Percentiles rank a stretch among this genome's conserved stretches.
These are phyloP conservation scores for Hypoxylon rubiginosum DNA, from an alignment of 2,329 filamentous ascomycete species.

Conservation along the genomic window DNA sequence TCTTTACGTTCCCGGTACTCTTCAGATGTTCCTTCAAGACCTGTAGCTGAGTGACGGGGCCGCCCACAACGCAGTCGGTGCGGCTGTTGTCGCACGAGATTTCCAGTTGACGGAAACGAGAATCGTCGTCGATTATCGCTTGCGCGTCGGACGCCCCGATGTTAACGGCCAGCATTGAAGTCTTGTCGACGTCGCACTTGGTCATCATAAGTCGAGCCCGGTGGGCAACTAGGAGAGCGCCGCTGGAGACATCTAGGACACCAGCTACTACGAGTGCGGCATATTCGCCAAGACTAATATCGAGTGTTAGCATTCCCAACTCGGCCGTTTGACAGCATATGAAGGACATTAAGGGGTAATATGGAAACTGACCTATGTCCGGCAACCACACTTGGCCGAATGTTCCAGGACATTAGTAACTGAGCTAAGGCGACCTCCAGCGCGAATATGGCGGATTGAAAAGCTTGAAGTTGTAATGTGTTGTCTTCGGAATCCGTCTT, in stretches of 20 bases:
- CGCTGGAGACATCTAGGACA: constrained; percentile 18
- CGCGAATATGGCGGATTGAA: constrained; percentile 26
- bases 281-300: constrained; percentile 29
- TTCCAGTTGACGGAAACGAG: constrained; percentile 3
- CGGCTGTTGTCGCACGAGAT: constrained; percentile 36
- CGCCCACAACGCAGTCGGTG: constrained; percentile 35
- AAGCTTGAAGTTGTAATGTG: constrained; percentile 14
- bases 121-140: constrained; percentile 8
- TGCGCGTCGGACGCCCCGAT: constrained; percentile 6
- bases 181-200: constrained; percentile 16
- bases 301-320: background rate
- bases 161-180: constrained; percentile 31
- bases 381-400: constrained; percentile 23
- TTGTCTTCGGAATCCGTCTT: background rate
- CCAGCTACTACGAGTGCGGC: constrained; percentile 28
- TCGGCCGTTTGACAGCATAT: background rate
- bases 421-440: constrained; percentile 29
- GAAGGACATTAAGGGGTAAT: background rate
- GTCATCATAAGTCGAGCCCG: constrained; percentile 31
- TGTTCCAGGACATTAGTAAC: constrained; percentile 31
- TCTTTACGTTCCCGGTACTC: constrained; percentile 14
- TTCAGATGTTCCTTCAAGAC: constrained; percentile 13
- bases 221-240: constrained; percentile 23
- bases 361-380: constrained; percentile 30
- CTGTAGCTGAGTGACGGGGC: constrained; percentile 23